Percentiles rank a stretch among this genome's conserved stretches.
Conservation (phyloP, 805 yeast genomes). For the Candida easanensis region DNA sequence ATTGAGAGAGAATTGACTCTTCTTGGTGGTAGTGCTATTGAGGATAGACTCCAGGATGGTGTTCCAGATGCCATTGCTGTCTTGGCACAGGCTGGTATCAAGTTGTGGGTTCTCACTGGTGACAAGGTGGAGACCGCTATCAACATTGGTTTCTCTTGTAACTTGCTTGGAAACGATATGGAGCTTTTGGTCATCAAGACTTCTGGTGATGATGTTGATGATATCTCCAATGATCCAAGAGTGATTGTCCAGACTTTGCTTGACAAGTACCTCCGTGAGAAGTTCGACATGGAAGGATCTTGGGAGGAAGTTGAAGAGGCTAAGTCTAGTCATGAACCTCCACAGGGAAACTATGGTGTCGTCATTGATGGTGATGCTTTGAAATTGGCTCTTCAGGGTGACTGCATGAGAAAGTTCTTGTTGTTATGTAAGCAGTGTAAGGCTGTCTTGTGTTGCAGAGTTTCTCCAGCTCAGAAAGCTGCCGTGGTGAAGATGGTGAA, state of each 20-base stretch:
- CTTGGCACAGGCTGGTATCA: slow-evolving; percentile 72
- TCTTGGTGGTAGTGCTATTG: slow-evolving; percentile 86
- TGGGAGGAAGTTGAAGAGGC: slow-evolving; percentile 52
- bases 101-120: slow-evolving; percentile 89
- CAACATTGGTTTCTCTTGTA: slow-evolving; percentile 98
- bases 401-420: slow-evolving; percentile 54
- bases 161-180: slow-evolving; percentile 77
- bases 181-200: slow-evolving; percentile 63
- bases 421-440: slow-evolving; percentile 74
- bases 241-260: slow-evolving; percentile 46
- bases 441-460: slow-evolving; percentile 94
- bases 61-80: slow-evolving; percentile 79
- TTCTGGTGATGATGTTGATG: slow-evolving; percentile 51
- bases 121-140: slow-evolving; percentile 98
- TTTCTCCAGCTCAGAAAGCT: slow-evolving; percentile 96
- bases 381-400: slow-evolving; percentile 44
- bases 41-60: slow-evolving; percentile 80
- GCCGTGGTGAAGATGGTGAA: slow-evolving; percentile 82
- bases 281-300: slow-evolving; percentile 58
- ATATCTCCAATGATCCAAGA: slow-evolving; percentile 37
- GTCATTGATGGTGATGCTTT: slow-evolving; percentile 79
- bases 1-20: slow-evolving; percentile 64
- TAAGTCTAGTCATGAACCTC: slow-evolving; percentile 62
- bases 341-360: slow-evolving; percentile 62
- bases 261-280: slow-evolving; percentile 48